These are phyloP conservation scores for Bipolaris gigantea DNA, from an alignment of 2,329 filamentous ascomycete genomes.

Conservation along the genomic window DNA sequence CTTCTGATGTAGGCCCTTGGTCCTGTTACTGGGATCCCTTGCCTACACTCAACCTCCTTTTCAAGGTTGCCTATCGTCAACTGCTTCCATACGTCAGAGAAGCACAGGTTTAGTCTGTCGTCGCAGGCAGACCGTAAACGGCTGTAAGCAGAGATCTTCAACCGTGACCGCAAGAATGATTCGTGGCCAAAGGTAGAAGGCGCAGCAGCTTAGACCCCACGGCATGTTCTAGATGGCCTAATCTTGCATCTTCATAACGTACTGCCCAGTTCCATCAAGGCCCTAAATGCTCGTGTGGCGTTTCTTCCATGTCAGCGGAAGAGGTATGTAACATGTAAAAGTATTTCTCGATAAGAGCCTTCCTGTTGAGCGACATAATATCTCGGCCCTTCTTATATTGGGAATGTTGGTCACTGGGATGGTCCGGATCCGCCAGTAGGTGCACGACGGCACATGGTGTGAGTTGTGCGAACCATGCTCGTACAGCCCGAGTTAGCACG, in stretches of 20 bases:
- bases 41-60: not conserved
- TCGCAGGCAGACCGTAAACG: not conserved
- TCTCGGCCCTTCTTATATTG: slow-evolving; percentile 7
- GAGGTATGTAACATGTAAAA: slow-evolving; percentile 3
- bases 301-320: not conserved
- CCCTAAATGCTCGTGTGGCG: not conserved
- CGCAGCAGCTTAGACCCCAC: not conserved
- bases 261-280: slow-evolving; percentile 2
- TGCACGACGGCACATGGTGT: not conserved
- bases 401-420: not conserved
- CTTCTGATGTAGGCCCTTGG: not conserved
- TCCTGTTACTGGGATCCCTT: not conserved
- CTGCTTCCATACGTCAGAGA: not conserved
- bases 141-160: not conserved
- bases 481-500: not conserved
- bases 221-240: not conserved
- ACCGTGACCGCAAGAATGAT: not conserved
- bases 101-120: not conserved
- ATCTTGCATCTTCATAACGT: too few relatives aligned
- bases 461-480: too few relatives aligned
- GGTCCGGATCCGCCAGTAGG: not conserved
- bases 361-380: not conserved
- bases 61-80: not conserved
- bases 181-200: not conserved
- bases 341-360: not conserved